phyloP scores from a whole-genome alignment of 2,329 filamentous ascomycete species.

The Aureobasidium sp. region DNA sequence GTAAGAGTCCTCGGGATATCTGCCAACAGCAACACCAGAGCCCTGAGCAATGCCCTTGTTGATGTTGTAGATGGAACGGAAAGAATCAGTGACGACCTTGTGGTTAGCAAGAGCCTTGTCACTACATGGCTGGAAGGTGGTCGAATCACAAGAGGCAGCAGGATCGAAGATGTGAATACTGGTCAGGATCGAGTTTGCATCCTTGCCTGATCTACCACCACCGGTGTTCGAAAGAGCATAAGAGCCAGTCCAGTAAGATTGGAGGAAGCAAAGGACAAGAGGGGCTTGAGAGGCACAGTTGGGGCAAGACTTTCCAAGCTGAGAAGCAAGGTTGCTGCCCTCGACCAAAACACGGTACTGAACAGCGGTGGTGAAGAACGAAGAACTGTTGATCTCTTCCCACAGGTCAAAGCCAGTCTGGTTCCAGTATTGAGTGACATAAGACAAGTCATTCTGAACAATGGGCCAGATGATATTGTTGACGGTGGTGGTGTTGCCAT shows the following conservation, averaged over 20 bases:
- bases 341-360: conserved; percentile 73
- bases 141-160: conserved; percentile 65
- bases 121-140: conserved; percentile 83
- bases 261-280: conserved; percentile 76
- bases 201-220: conserved; percentile 71
- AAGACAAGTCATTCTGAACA: conserved; percentile 78
- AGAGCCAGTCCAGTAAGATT: conserved; percentile 75
- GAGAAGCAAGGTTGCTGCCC: conserved; percentile 71
- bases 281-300: conserved; percentile 72
- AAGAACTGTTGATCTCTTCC: conserved; percentile 82
- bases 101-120: conserved; percentile 70
- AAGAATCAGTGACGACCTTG: conserved; percentile 79
- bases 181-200: conserved; percentile 71
- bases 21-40: conserved; percentile 55
- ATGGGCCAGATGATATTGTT: conserved; percentile 73
- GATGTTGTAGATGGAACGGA: conserved; percentile 74
- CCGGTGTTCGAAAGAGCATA: conserved; percentile 76
- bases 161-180: conserved; percentile 73
- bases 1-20: conserved; percentile 68
- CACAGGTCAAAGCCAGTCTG: conserved; percentile 77
- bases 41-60: conserved; percentile 71
- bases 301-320: conserved; percentile 66
- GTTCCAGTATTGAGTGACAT: conserved; percentile 75
- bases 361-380: conserved; percentile 80
- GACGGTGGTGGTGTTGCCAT: conserved; percentile 46